These are phyloP conservation scores for Sporodiniella umbellata DNA, from an alignment of 371 early-diverging fungal species.

Conservation along the genomic window DNA sequence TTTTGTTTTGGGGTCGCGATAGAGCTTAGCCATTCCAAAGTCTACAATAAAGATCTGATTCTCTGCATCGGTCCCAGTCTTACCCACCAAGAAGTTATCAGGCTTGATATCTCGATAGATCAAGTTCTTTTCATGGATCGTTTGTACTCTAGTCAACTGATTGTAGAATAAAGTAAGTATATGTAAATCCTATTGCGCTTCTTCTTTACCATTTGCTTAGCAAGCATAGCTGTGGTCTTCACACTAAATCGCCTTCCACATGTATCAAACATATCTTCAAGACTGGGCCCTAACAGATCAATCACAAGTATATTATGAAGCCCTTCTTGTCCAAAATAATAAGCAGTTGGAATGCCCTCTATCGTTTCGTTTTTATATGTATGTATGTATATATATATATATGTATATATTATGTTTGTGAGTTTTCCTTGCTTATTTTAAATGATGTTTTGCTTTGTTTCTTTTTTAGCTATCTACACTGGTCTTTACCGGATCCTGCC, in stretches of 20 bases:
- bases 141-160: conserved; percentile 84
- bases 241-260: conserved; percentile 84
- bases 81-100: conserved; percentile 93
- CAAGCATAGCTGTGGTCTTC: conserved; percentile 91
- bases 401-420: no score
- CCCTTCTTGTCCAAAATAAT: conserved; percentile 92
- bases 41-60: conserved; percentile 70
- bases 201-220: conserved; percentile 78
- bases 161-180: neutral
- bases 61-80: conserved; percentile 49
- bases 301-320: conserved; percentile 89
- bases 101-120: conserved; percentile 99
- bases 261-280: conserved; percentile 93
- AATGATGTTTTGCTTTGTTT: no score
- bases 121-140: conserved; percentile 89
- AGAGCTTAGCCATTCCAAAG: conserved; percentile 90
- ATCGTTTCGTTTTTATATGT: neutral
- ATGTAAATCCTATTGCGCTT: neutral
- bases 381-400: no score
- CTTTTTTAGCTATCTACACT: no score
- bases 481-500: conserved; percentile 60
- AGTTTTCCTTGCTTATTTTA: no score
- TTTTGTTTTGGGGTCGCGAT: conserved; percentile 77
- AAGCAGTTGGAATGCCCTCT: conserved; percentile 80
- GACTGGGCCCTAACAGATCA: conserved; percentile 89